phyloP scores from a whole-genome alignment of 331 rosid species.

The Quercus tomentella region DNA sequence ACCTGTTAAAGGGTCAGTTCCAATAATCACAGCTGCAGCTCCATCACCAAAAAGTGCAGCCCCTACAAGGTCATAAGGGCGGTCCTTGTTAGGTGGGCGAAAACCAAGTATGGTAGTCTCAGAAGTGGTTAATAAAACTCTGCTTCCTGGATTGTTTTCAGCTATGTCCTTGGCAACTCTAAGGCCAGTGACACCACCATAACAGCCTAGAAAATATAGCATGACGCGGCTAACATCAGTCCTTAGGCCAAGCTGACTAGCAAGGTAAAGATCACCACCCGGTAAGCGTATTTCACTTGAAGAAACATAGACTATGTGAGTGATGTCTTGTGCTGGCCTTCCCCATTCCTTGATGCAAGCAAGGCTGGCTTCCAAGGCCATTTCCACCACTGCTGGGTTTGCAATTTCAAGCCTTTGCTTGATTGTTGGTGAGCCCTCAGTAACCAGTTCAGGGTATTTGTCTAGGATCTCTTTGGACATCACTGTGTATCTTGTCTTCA shows the following conservation, averaged over 20 bases:
- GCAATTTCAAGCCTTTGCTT: conserved; percentile 82
- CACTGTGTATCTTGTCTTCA: conserved; percentile 93
- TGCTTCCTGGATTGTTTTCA: conserved; percentile 83
- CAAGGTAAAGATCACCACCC: conserved; percentile 87
- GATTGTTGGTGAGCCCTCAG: conserved; percentile 86
- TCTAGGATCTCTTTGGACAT: conserved; percentile 94
- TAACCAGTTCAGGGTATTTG: conserved; percentile 76
- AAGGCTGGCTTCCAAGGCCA: conserved; percentile 77
- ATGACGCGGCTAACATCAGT: conserved; percentile 65
- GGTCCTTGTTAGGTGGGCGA: conserved; percentile 71
- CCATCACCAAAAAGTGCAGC: conserved; percentile 98
- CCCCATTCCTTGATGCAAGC: conserved; percentile 95
- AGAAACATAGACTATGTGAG: conserved; percentile 85
- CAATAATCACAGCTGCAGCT: conserved; percentile 82
- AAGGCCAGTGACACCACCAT: conserved; percentile 89
- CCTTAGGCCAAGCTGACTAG: conserved; percentile 64
- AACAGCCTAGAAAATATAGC: conserved; percentile 93
- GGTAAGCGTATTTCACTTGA: conserved; percentile 88
- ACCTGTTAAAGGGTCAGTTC: conserved; percentile 49
- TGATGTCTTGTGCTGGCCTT: conserved; percentile 65
- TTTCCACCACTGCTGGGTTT: conserved; percentile 82
- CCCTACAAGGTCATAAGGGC: conserved; percentile 94
- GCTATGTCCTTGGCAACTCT: conserved; percentile 96
- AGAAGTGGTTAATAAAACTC: conserved; percentile 69
- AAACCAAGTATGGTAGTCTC: conserved; percentile 94